phyloP scores from a whole-genome alignment of 345 rosid genomes.

The Cardamine chenopodiifolia region DNA sequence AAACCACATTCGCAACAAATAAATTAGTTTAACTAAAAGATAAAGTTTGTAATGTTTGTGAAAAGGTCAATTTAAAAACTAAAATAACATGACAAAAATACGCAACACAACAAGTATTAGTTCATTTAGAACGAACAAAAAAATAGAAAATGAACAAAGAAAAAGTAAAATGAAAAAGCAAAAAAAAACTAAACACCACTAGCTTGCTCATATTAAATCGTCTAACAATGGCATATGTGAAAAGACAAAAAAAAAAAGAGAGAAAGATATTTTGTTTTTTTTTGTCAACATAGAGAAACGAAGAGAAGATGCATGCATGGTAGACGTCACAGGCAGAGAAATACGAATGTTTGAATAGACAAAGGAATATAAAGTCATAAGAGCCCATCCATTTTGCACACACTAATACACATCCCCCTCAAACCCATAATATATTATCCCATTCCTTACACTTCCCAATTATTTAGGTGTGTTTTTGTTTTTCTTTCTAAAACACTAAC shows the following conservation, averaged over 20 bases:
- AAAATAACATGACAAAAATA: no score
- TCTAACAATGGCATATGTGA: background rate
- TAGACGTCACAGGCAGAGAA: slow-evolving; percentile 6
- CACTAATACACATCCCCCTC: slow-evolving; percentile 23
- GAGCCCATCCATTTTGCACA: slow-evolving; percentile 22
- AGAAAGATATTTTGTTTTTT: background rate
- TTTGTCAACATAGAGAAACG: background rate
- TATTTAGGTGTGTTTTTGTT: background rate
- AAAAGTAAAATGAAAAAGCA: no score
- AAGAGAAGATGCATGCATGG: slow-evolving; percentile 39
- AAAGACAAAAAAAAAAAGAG: background rate
- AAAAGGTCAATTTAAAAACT: no score
- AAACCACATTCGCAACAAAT: no score
- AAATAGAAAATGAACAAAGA: no score
- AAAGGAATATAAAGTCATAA: slow-evolving; percentile 16
- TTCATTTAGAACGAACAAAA: no score
- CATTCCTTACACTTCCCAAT: background rate
- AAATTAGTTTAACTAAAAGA: no score
- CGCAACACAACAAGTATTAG: no score
- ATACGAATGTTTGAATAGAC: slow-evolving; percentile 23
- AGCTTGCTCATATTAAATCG: background rate
- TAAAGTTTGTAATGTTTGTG: no score
- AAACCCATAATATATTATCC: background rate
- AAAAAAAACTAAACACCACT: background rate
- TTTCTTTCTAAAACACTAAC: background rate